Base-by-base conservation (phyloP, 163 green algal species). In the Chlamydomonas reinhardtii region DNA sequence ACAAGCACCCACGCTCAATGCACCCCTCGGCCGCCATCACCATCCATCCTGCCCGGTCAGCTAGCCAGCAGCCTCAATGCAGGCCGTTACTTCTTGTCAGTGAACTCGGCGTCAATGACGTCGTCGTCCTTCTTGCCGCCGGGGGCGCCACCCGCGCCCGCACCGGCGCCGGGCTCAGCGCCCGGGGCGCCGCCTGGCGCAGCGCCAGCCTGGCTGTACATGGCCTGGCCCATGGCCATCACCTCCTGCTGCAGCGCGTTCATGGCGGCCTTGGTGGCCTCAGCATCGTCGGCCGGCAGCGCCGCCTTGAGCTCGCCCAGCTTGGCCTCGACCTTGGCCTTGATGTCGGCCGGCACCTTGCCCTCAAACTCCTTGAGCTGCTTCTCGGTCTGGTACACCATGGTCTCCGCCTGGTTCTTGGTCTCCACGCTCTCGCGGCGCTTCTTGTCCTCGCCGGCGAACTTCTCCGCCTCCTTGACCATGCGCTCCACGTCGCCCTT, bases 381-480 rank as follows among this genome's bases (percentile, higher is more conserved):
- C 96, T 99, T 99, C 94, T 99, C 94, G 24, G 97, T 98, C 95
- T 99, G 97, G 94, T 99, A 99, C 9, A 97, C 89, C 92, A 99
- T 94, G 52, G 86, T 96, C 92, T 99, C 98, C 0, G 97, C 98
- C 92, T 98, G 93, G 94, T 99, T 99, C 94, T 97, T 98, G 61
- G 94, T 96, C 88, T 99, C 98, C 32, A 99, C 95, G 0, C 95
- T 94, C 79, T 99, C 98, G 34, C 97, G 92, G 84, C 94, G 93
- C 90, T 94, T 93, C 95, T 98, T 98, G 92, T 99, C 98, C 89
- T 99, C 96, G 6, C 91, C 91, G 1, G 96, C 96, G 90, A 97
- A 98, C 83, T 94, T 94, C 91, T 99, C 98, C 4, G 98, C 98
- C 77, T 99, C 96, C 76, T 97, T 94, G 32, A 99, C 97, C 98